phyloP scores from a whole-genome alignment of 768 basidiomycete species.

The Tephrocybe sp. region DNA sequence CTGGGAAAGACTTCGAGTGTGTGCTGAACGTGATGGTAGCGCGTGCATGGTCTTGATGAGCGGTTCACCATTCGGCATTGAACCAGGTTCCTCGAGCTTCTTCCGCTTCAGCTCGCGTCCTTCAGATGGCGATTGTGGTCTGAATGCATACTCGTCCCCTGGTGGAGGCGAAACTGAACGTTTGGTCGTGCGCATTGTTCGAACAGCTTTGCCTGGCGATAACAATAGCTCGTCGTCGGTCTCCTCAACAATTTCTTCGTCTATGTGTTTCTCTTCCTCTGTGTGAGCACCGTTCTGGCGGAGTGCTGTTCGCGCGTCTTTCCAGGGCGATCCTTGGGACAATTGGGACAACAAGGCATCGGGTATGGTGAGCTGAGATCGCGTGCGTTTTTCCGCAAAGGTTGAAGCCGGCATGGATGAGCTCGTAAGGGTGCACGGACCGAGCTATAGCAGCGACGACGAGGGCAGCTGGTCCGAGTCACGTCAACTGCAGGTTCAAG shows the following conservation, averaged over 20 bases:
- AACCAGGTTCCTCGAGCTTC: slow-evolving; percentile 25
- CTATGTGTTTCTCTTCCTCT: neutral
- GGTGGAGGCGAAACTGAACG: slow-evolving; percentile 41
- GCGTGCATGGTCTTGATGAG: slow-evolving; percentile 13
- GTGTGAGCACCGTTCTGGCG: slow-evolving; percentile 17
- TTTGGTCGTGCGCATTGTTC: slow-evolving; percentile 27
- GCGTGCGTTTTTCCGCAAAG: slow-evolving; percentile 40
- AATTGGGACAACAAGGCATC: slow-evolving; percentile 43
- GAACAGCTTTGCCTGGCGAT: slow-evolving; percentile 36
- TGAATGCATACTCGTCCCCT: slow-evolving; percentile 27
- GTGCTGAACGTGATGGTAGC: slow-evolving; percentile 16
- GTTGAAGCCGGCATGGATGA: slow-evolving; percentile 9
- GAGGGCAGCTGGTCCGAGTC: slow-evolving; percentile 5
- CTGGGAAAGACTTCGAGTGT: slow-evolving; percentile 38
- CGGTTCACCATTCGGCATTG: slow-evolving; percentile 12
- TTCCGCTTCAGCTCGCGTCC: slow-evolving; percentile 36
- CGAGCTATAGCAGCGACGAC: neutral
- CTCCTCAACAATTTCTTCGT: slow-evolving; percentile 25
- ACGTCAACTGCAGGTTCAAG: slow-evolving; percentile 9
- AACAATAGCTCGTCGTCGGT: slow-evolving; percentile 50
- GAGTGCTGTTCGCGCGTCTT: slow-evolving; percentile 44
- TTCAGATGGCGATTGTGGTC: slow-evolving; percentile 24
- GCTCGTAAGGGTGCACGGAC: neutral
- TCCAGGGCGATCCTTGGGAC: slow-evolving; percentile 51
- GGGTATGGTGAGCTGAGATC: slow-evolving; percentile 52